phyloP scores from a whole-genome alignment of 2,329 filamentous ascomycete genomes.

The Ampelomyces quisqualis region DNA sequence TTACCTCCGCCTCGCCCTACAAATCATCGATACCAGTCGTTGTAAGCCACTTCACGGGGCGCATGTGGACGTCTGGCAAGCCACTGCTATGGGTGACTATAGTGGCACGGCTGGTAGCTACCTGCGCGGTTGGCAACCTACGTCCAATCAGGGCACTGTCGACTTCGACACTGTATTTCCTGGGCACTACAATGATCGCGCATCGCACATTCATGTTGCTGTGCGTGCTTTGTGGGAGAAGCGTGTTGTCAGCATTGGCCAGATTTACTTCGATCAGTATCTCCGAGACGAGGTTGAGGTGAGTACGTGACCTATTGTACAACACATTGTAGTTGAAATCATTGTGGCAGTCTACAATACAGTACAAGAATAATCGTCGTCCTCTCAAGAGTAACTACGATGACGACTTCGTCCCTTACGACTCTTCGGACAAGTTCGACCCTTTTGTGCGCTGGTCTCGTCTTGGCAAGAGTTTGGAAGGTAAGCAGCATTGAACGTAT shows the following conservation, averaged over 20 bases:
- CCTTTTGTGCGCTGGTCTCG: slow-evolving; percentile 10
- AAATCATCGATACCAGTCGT: slow-evolving; percentile 38
- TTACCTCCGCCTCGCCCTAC: slow-evolving; percentile 50
- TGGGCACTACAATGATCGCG: slow-evolving; percentile 35
- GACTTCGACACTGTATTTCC: slow-evolving; percentile 47
- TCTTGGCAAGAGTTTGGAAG: slow-evolving; percentile 3
- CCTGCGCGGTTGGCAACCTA: slow-evolving; percentile 50
- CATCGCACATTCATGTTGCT: slow-evolving; percentile 29
- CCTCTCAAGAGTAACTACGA: slow-evolving; percentile 1
- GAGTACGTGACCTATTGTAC: slow-evolving; percentile 16
- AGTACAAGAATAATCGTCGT: background rate
- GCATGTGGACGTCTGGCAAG: slow-evolving; percentile 54
- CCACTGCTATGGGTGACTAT: slow-evolving; percentile 32
- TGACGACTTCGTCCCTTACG: slow-evolving; percentile 13
- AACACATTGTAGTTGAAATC: background rate
- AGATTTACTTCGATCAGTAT: slow-evolving; percentile 43
- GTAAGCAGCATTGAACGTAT: background rate
- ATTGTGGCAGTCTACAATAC: background rate
- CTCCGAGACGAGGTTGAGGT: slow-evolving; percentile 29
- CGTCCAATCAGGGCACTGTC: slow-evolving; percentile 48
- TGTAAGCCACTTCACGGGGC: slow-evolving; percentile 51
- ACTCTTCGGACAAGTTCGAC: slow-evolving; percentile 6
- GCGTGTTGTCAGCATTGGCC: slow-evolving; percentile 32
- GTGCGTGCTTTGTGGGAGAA: slow-evolving; percentile 20
- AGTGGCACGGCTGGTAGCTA: slow-evolving; percentile 3